A percentile compares a stretch with the other conserved stretches of the same genome.
phyloP scores from a whole-genome alignment of 2,329 filamentous ascomycete species.

The Boeremia exigua region DNA sequence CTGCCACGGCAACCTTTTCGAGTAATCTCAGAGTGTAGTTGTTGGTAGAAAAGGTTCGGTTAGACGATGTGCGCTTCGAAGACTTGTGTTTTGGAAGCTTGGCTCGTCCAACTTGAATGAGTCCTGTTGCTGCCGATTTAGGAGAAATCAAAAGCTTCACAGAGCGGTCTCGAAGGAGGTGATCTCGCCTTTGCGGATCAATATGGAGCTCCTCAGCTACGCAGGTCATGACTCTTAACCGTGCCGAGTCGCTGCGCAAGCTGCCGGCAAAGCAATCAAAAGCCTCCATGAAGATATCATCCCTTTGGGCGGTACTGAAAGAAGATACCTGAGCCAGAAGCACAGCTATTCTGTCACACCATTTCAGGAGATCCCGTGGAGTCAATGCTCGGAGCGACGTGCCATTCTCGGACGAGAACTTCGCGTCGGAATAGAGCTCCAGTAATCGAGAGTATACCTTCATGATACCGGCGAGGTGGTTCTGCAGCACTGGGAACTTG shows the following conservation, averaged over 20 bases:
- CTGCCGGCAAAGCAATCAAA: slow-evolving; percentile 91
- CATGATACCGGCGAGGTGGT: slow-evolving; percentile 62
- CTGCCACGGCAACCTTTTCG: slow-evolving; percentile 84
- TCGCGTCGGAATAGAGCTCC: slow-evolving; percentile 49
- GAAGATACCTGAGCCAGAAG: slow-evolving; percentile 68
- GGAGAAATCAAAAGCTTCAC: slow-evolving; percentile 62
- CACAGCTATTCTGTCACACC: slow-evolving; percentile 77
- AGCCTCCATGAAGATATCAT: slow-evolving; percentile 92
- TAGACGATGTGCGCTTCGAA: slow-evolving; percentile 47
- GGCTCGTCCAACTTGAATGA: slow-evolving; percentile 50
- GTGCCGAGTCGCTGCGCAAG: slow-evolving; percentile 69
- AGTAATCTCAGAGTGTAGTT: slow-evolving; percentile 82
- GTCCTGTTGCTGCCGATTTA: slow-evolving; percentile 35
- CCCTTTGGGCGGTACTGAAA: slow-evolving; percentile 71
- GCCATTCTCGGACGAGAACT: slow-evolving; percentile 60
- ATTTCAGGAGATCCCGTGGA: slow-evolving; percentile 85
- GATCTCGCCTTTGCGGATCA: slow-evolving; percentile 78
- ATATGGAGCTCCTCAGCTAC: slow-evolving; percentile 90
- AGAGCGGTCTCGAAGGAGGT: slow-evolving; percentile 75
- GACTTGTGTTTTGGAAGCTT: slow-evolving; percentile 53
- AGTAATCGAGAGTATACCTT: slow-evolving; percentile 60
- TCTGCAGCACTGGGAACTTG: slow-evolving; percentile 72
- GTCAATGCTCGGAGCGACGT: slow-evolving; percentile 67
- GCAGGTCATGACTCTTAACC: slow-evolving; percentile 65
- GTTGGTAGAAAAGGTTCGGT: slow-evolving; percentile 82